Evolutionary conservation across 805 yeast species (phyloP).

Genomic region (Starmerella bombi): DNA sequence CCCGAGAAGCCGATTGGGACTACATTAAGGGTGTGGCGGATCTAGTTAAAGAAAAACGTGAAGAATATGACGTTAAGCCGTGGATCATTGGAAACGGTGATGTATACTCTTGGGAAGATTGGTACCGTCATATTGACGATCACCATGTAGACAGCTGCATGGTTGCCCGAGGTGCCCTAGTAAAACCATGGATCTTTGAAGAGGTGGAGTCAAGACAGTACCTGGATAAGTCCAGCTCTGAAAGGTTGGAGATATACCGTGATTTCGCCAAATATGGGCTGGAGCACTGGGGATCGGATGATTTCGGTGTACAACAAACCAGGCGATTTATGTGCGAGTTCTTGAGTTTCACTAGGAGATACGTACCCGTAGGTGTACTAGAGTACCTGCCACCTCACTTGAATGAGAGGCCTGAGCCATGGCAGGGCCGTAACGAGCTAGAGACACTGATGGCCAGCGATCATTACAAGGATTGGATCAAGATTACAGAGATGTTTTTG

Average conservation of each 20-base stretch:
- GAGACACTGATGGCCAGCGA: slow-evolving; percentile 79
- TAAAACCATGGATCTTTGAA: slow-evolving; percentile 98
- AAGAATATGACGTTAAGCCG: slow-evolving; percentile 52
- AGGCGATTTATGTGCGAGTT: slow-evolving; percentile 91
- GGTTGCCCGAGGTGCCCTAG: slow-evolving; percentile 96
- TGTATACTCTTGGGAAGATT: slow-evolving; percentile 71
- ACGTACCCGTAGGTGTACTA: slow-evolving; percentile 84
- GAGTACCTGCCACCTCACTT: slow-evolving; percentile 78
- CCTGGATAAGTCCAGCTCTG: slow-evolving; percentile 79
- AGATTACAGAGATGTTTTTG: slow-evolving; percentile 84
- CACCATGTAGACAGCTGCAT: slow-evolving; percentile 80
- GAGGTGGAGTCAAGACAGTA: slow-evolving; percentile 83
- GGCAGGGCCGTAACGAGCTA: slow-evolving; percentile 85
- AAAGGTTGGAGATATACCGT: slow-evolving; percentile 64
- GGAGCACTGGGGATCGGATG: slow-evolving; percentile 97
- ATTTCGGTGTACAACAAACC: slow-evolving; percentile 76
- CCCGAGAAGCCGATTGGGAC: slow-evolving; percentile 85
- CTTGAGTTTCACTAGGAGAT: slow-evolving; percentile 84
- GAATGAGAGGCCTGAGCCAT: slow-evolving; percentile 86
- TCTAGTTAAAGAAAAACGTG: slow-evolving; percentile 43
- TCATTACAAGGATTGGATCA: slow-evolving; percentile 90
- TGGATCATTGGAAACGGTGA: slow-evolving; percentile 95
- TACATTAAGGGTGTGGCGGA: slow-evolving; percentile 66
- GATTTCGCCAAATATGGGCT: slow-evolving; percentile 67
- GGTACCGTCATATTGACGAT: slow-evolving; percentile 57